A percentile compares a stretch with the other conserved stretches of the same genome.
Conservation (phyloP, 2,329 filamentous ascomycete species). For the Lasiodiplodia citricola region DNA sequence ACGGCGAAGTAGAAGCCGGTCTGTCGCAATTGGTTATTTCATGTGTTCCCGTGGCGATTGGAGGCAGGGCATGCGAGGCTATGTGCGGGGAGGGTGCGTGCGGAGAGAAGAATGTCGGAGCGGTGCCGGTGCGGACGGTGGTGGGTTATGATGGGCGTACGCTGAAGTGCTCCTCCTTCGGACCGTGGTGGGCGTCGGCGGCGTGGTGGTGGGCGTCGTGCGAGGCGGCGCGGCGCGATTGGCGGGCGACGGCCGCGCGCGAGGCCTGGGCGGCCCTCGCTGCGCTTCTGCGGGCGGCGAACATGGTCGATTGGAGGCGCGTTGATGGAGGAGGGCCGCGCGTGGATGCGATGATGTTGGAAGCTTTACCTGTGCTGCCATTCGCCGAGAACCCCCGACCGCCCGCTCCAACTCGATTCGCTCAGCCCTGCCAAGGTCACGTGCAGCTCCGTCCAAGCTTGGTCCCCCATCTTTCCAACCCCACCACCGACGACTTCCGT, state of each 20-base stretch:
- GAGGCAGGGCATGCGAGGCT: background rate
- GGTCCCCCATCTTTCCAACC: background rate
- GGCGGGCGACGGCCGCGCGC: slow-evolving; percentile 42
- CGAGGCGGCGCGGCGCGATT: slow-evolving; percentile 47
- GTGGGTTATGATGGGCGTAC: slow-evolving; percentile 46
- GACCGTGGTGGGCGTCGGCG: slow-evolving; percentile 44
- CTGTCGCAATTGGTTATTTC: slow-evolving; percentile 39
- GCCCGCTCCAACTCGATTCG: background rate
- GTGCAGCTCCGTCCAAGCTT: background rate
- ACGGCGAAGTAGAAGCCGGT: slow-evolving; percentile 55
- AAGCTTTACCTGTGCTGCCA: slow-evolving; percentile 23
- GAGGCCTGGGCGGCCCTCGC: slow-evolving; percentile 48
- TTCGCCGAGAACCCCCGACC: background rate
- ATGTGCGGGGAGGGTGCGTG: background rate
- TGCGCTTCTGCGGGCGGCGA: slow-evolving; percentile 52
- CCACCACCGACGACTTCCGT: background rate
- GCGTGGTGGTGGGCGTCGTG: slow-evolving; percentile 38
- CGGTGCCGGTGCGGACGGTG: slow-evolving; percentile 12
- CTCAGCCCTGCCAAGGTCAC: background rate
- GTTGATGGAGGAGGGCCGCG: slow-evolving; percentile 29
- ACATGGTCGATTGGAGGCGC: slow-evolving; percentile 45
- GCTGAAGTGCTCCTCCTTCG: slow-evolving; percentile 56
- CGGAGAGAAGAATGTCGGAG: background rate
- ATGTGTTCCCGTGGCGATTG: slow-evolving; percentile 17
- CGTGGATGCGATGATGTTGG: slow-evolving; percentile 33